phyloP scores from a whole-genome alignment of 345 rosid species.

The Lepidium sativum region DNA sequence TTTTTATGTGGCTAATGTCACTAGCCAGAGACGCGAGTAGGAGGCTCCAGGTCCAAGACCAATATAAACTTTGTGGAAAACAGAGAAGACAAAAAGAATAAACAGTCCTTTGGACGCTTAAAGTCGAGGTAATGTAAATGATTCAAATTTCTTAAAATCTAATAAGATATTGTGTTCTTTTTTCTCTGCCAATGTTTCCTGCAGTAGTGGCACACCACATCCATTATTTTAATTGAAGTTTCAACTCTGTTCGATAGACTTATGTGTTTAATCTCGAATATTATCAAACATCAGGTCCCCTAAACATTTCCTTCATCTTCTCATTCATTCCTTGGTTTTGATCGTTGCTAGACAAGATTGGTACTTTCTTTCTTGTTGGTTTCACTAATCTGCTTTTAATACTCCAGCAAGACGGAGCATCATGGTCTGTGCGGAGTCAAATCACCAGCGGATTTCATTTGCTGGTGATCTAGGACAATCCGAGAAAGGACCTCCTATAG shows the following conservation, averaged over 20 bases:
- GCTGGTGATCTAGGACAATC: slow-evolving; percentile 44
- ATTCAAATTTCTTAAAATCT: slow-evolving; percentile 12
- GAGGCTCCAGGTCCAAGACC: neutral
- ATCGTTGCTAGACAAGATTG: neutral
- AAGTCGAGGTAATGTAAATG: slow-evolving; percentile 5
- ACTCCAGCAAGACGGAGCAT: neutral
- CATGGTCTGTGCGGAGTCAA: slow-evolving; percentile 49
- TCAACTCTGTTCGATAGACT: slow-evolving; percentile 20
- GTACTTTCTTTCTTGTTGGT: neutral
- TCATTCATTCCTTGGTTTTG: neutral
- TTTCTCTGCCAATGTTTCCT: slow-evolving; percentile 5
- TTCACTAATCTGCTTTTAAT: slow-evolving; percentile 5
- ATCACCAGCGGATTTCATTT: slow-evolving; percentile 49
- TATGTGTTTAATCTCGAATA: neutral
- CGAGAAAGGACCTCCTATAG: slow-evolving; percentile 12
- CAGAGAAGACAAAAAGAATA: neutral
- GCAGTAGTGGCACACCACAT: slow-evolving; percentile 27
- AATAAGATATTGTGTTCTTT: slow-evolving; percentile 7
- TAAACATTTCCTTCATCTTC: neutral
- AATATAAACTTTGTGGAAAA: neutral
- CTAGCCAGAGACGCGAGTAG: too few relatives aligned
- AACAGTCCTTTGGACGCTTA: neutral
- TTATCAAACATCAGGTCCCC: slow-evolving; percentile 9
- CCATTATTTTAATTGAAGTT: slow-evolving; percentile 19
- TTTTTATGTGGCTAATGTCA: too few relatives aligned